Percentiles rank a stretch among this genome's conserved stretches.
These are phyloP conservation scores for Pyrenochaeta sp. DNA, from an alignment of 2,329 filamentous ascomycete species.

Conservation along the genomic window DNA sequence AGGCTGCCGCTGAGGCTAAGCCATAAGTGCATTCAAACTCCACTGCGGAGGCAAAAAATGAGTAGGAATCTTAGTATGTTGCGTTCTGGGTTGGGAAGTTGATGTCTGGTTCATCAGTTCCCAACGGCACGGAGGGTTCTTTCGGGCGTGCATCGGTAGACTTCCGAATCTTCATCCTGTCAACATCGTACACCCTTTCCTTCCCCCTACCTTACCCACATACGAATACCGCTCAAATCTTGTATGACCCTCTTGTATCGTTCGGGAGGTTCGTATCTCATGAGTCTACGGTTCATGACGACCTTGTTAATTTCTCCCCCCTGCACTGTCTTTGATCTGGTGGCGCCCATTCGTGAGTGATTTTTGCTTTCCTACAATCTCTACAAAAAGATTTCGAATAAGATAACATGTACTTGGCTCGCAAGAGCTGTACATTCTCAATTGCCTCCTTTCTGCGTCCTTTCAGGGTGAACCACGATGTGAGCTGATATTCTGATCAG, in stretches of 20 bases:
- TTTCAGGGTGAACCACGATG: no score
- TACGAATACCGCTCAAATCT: slow-evolving; percentile 8
- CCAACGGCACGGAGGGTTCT: slow-evolving; percentile 40
- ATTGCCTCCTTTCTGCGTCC: no score
- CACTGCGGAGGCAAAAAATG: slow-evolving; percentile 42
- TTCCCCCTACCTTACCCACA: slow-evolving; percentile 2
- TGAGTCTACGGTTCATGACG: slow-evolving; percentile 25
- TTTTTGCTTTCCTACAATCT: slow-evolving; percentile 25
- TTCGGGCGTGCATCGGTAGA: slow-evolving; percentile 46
- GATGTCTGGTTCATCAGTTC: slow-evolving; percentile 40
- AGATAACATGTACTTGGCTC: slow-evolving; percentile 14
- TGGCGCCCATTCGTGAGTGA: no score
- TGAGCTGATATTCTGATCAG: no score
- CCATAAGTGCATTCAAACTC: slow-evolving; percentile 38
- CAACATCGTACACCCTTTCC: slow-evolving; percentile 28
- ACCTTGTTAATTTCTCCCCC: slow-evolving; percentile 6
- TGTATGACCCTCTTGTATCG: slow-evolving; percentile 25
- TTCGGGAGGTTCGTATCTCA: slow-evolving; percentile 26
- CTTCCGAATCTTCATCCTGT: slow-evolving; percentile 48
- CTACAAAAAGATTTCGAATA: slow-evolving; percentile 29
- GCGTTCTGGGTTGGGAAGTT: slow-evolving; percentile 42
- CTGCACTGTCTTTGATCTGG: slow-evolving; percentile 3
- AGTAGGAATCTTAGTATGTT: slow-evolving; percentile 40
- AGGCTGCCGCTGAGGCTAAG: slow-evolving; percentile 70
- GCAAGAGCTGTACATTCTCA: slow-evolving; percentile 8